Conservation (phyloP, 1,284 basidiomycete species). For the Fistulina hepatica region DNA sequence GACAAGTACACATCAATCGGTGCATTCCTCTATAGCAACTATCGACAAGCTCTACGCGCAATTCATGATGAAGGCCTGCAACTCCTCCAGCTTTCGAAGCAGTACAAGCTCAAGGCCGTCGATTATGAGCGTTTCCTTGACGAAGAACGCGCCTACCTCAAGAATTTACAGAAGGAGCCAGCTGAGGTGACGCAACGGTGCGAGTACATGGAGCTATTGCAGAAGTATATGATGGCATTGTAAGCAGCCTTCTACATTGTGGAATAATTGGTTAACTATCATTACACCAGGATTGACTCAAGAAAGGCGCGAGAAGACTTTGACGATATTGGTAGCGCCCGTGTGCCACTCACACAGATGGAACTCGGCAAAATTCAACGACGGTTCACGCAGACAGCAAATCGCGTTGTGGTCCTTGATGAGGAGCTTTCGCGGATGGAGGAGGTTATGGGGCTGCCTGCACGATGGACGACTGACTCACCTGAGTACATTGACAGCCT, state of each 20-base stretch:
- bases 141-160: slow-evolving; percentile 16
- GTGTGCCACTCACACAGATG: not conserved
- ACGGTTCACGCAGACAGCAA: slow-evolving; percentile 6
- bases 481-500: slow-evolving; percentile 8
- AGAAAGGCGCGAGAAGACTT: slow-evolving; percentile 1
- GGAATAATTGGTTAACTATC: not conserved
- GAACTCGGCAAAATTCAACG: slow-evolving; percentile 2
- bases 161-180: slow-evolving; percentile 11
- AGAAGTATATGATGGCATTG: slow-evolving; percentile 8
- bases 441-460: slow-evolving; percentile 5
- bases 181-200: slow-evolving; percentile 7
- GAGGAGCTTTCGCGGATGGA: slow-evolving; percentile 10
- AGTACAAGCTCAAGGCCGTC: slow-evolving; percentile 2
- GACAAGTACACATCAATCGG: slow-evolving; percentile 15
- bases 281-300: not conserved
- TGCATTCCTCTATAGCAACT: slow-evolving; percentile 20
- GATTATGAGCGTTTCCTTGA: slow-evolving; percentile 16
- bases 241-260: slow-evolving; percentile 8
- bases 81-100: slow-evolving; percentile 1
- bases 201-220: slow-evolving; percentile 16
- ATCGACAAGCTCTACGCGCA: slow-evolving; percentile 17
- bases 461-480: slow-evolving; percentile 8
- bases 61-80: slow-evolving; percentile 8
- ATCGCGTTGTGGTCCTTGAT: slow-evolving; percentile 1
- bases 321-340: not conserved